Evolutionary conservation across 768 basidiomycete species (phyloP), one percentile per base, ranked within the genome.

Genomic region (Russula griseocarnosa): DNA sequence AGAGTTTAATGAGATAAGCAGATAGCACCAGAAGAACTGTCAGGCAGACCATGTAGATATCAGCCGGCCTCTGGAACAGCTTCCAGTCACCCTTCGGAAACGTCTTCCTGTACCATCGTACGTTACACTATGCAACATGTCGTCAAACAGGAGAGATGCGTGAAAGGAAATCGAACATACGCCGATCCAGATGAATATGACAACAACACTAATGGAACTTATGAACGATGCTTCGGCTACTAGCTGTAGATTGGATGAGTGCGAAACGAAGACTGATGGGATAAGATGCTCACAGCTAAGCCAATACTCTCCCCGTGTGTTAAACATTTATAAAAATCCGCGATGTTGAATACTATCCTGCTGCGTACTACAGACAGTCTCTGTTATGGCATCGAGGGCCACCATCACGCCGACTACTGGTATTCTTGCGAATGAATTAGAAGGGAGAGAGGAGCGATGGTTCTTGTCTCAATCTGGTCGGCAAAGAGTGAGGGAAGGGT

Each of bases 291-390:
- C 55, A 78, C 77, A 13, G 75, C 74, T 40, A 78, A 67, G 2
- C 75, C 77, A 56, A 78, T 77, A 58, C 71, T 74, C 49, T 78
- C 66, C 14, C 74, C 75, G 3, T 73, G 71, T 9, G 73, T 74
- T 32, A 77, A 61, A 50, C 75, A 77, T n/a, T n/a, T n/a, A n/a
- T n/a, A n/a, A n/a, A n/a, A n/a, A n/a, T n/a, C n/a, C n/a, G n/a
- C 20, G 49, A 44, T 34, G 34, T 1, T 11, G 0, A 34, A n/a
- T n/a, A n/a, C n/a, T n/a, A n/a, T n/a, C n/a, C n/a, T 11, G 11
- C 36, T 66, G 61, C 4, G 40, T n/a, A 28, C 42, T 42, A 28
- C 66, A 67, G 46, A 56, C 38, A 13, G 66, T 67, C 24, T 54
- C 54, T 9, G 53, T 46, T 40, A 64, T 57, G 10, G 54, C 49